Percentiles rank a stretch among this genome's conserved stretches.
These are phyloP conservation scores for Pseudogymnoascus sp. DNA, from an alignment of 2,329 filamentous ascomycete genomes.

Conservation along the genomic window DNA sequence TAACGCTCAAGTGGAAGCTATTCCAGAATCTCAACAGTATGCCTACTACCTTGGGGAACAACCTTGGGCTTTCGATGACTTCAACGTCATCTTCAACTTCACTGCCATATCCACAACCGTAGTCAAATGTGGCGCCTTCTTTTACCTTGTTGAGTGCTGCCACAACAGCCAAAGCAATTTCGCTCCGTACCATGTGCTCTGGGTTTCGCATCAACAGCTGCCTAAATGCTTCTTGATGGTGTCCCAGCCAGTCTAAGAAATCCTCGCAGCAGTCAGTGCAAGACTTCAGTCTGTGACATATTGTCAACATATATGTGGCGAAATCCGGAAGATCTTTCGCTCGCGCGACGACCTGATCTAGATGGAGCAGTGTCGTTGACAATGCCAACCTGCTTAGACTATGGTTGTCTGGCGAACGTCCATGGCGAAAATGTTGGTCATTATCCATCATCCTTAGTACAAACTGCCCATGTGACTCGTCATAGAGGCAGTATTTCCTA, in stretches of 20 bases:
- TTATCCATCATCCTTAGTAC: constrained; percentile 55
- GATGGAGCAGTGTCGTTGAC: constrained; percentile 52
- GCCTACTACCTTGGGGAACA: constrained; percentile 28
- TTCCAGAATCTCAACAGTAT: constrained; percentile 54
- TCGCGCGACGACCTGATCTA: constrained; percentile 70
- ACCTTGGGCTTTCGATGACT: constrained; percentile 27
- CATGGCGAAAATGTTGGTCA: constrained; percentile 42
- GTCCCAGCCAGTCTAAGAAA: constrained; percentile 54
- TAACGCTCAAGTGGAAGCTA: constrained; percentile 52
- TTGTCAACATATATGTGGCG: constrained; percentile 44
- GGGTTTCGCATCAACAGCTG: constrained; percentile 58
- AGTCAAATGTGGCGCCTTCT: constrained; percentile 38
- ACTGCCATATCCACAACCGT: constrained; percentile 28
- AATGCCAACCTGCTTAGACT: constrained; percentile 44
- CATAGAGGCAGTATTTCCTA: constrained; percentile 72
- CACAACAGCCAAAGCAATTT: constrained; percentile 45
- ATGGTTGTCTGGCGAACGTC: constrained; percentile 28
- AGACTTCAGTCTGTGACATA: constrained; percentile 42
- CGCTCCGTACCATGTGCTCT: constrained; percentile 48
- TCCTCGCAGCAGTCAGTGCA: constrained; percentile 51
- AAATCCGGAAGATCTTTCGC: constrained; percentile 62
- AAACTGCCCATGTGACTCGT: constrained; percentile 63
- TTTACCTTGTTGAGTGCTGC: constrained; percentile 48
- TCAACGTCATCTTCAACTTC: constrained; percentile 24
- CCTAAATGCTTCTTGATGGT: constrained; percentile 50